Evolutionary conservation across 1,139 yeast genomes (phyloP).

Genomic region (Nakaseomyces nivariensis): DNA sequence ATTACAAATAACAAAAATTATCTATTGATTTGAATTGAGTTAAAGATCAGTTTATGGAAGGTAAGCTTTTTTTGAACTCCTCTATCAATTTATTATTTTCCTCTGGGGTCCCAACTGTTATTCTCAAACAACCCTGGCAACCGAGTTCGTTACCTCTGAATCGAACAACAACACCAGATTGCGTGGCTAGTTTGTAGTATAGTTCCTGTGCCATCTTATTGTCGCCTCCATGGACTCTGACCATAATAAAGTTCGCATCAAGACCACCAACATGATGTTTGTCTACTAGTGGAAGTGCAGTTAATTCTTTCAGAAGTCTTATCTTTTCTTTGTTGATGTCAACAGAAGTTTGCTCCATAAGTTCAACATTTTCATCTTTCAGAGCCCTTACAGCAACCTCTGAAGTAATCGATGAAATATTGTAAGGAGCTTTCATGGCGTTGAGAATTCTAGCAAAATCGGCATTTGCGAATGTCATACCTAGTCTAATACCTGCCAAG

Average conservation of each 20-base stretch:
- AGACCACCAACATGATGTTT: constrained; percentile 71
- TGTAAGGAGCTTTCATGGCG: constrained; percentile 92
- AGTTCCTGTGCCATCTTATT: constrained; percentile 59
- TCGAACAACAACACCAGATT: constrained; percentile 72
- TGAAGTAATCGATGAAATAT: constrained; percentile 76
- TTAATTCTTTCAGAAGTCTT: constrained; percentile 42
- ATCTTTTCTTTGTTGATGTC: constrained; percentile 47
- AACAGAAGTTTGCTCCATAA: constrained; percentile 48
- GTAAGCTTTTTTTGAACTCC: constrained; percentile 34
- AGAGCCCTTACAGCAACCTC: constrained; percentile 70
- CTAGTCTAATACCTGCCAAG: constrained; percentile 85
- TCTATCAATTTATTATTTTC: constrained; percentile 55
- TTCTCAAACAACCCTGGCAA: constrained; percentile 77
- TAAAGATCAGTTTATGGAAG: neutral
- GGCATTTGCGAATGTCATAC: constrained; percentile 59
- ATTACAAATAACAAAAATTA: too few relatives aligned
- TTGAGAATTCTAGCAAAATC: constrained; percentile 61
- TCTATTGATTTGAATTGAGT: neutral
- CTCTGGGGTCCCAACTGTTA: constrained; percentile 72
- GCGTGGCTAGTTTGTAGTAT: constrained; percentile 60
- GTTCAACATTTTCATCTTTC: constrained; percentile 42
- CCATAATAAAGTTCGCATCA: constrained; percentile 74
- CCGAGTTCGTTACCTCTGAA: constrained; percentile 86
- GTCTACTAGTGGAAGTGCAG: constrained; percentile 48
- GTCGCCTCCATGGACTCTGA: constrained; percentile 52